Conservation (phyloP, 371 early-diverging fungal genomes). For the Mortierella sp. region DNA sequence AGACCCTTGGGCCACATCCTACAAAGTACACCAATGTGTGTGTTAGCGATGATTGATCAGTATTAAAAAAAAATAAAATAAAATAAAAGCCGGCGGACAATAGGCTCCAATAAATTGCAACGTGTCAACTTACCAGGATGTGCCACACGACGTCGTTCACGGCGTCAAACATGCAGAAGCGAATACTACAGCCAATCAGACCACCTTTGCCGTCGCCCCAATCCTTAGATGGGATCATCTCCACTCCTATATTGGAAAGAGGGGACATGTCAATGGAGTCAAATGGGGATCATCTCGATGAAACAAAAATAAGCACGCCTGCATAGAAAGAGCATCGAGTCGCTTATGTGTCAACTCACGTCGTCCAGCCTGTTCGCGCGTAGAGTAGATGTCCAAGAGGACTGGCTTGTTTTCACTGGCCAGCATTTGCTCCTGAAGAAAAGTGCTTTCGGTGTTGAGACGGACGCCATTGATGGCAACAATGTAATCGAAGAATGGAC, state of each 20-base stretch:
- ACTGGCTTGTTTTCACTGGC: constrained; percentile 65
- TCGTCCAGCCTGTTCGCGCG: constrained; percentile 71
- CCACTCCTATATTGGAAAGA: constrained; percentile 56
- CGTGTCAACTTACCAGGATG: constrained; percentile 56
- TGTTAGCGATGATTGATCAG: background rate
- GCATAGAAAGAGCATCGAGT: no score
- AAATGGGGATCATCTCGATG: no score
- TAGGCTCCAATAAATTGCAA: background rate
- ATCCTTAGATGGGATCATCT: constrained; percentile 61
- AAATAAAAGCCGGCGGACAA: background rate
- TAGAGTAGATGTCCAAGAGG: constrained; percentile 72
- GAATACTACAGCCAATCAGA: constrained; percentile 73
- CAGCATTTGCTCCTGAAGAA: constrained; percentile 59
- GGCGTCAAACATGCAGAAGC: constrained; percentile 76
- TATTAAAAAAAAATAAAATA: background rate
- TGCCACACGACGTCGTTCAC: constrained; percentile 82
- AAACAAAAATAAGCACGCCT: no score
- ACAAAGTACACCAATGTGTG: background rate
- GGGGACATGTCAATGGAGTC: background rate
- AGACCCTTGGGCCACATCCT: constrained; percentile 57
- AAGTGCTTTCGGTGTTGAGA: constrained; percentile 63
- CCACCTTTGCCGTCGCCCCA: constrained; percentile 59
- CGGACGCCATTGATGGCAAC: constrained; percentile 70
- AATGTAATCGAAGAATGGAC: constrained; percentile 84
- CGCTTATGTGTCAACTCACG: constrained; percentile 45